A percentile compares a stretch with the other conserved stretches of the same genome.
Evolutionary conservation across 768 basidiomycete genomes (phyloP).

Genomic region (Calocera cornea): DNA sequence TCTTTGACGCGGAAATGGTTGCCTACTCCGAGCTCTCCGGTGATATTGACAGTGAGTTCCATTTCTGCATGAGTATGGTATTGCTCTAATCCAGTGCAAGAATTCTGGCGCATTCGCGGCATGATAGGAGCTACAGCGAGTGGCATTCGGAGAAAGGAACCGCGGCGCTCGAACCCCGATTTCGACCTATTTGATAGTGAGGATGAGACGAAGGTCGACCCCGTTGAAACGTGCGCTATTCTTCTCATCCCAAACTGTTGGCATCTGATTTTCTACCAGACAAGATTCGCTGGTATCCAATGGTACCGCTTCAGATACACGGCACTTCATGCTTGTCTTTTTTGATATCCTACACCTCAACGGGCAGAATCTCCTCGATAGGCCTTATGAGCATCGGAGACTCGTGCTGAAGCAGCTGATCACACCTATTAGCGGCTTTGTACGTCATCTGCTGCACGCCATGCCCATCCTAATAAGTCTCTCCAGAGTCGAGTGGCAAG

Average conservation of each 20-base stretch:
- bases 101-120: slow-evolving; percentile 61
- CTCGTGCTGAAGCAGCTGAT: slow-evolving; percentile 47
- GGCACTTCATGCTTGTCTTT: slow-evolving; percentile 69
- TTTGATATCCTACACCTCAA: slow-evolving; percentile 74
- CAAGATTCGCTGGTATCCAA: slow-evolving; percentile 34
- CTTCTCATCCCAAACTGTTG: not conserved
- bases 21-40: slow-evolving; percentile 48
- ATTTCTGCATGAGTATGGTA: slow-evolving; percentile 3
- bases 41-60: slow-evolving; percentile 52
- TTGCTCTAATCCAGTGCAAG: slow-evolving; percentile 25
- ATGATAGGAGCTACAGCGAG: slow-evolving; percentile 45
- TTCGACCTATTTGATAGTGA: not conserved
- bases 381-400: slow-evolving; percentile 48
- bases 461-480: not conserved
- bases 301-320: slow-evolving; percentile 26
- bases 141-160: slow-evolving; percentile 32
- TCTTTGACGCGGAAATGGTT: slow-evolving; percentile 83
- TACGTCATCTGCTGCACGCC: slow-evolving; percentile 16
- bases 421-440: slow-evolving; percentile 39
- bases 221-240: not conserved
- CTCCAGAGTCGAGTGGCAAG: slow-evolving; percentile 5
- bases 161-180: not conserved
- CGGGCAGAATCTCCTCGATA: slow-evolving; percentile 39
- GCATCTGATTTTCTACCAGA: slow-evolving; percentile 11
- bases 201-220: not conserved